These are phyloP conservation scores for Symbiodinium natans DNA, from an alignment of 73 alveolate genomes.

Conservation along the genomic window DNA sequence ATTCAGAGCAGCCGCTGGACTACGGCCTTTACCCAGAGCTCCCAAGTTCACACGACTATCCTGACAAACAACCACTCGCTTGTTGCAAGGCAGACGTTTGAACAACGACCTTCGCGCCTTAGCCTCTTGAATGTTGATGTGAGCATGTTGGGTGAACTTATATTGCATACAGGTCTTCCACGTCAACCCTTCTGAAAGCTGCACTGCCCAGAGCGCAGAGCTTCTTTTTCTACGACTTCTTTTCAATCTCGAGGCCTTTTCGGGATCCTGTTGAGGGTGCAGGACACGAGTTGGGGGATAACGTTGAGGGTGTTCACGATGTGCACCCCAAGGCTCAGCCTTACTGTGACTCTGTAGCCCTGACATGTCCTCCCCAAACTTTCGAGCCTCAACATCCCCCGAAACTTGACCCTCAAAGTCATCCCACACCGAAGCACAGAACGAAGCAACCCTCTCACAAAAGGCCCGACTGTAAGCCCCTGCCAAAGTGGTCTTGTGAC, in stretches of 20 bases:
- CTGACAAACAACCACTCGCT: background rate
- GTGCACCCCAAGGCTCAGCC: no score
- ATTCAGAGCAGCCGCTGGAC: background rate
- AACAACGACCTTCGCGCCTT: background rate
- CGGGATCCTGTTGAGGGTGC: background rate
- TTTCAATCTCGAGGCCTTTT: no score
- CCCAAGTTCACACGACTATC: background rate
- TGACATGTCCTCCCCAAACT: no score
- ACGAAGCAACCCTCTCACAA: background rate
- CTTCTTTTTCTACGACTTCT: background rate
- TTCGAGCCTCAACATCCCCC: no score
- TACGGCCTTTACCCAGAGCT: background rate
- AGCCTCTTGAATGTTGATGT: background rate
- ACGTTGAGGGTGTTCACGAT: no score
- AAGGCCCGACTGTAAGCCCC: background rate
- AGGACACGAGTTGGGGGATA: background rate
- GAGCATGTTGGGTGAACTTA: background rate
- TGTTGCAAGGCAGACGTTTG: background rate
- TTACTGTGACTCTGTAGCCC: no score
- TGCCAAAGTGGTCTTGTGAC: background rate
- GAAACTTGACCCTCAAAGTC: background rate
- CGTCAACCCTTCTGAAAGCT: background rate
- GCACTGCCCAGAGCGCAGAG: background rate
- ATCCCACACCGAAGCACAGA: background rate
- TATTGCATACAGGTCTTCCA: background rate